These are phyloP conservation scores for Xerocomus amazonicus DNA, from an alignment of 1,284 basidiomycete genomes.

Conservation along the genomic window DNA sequence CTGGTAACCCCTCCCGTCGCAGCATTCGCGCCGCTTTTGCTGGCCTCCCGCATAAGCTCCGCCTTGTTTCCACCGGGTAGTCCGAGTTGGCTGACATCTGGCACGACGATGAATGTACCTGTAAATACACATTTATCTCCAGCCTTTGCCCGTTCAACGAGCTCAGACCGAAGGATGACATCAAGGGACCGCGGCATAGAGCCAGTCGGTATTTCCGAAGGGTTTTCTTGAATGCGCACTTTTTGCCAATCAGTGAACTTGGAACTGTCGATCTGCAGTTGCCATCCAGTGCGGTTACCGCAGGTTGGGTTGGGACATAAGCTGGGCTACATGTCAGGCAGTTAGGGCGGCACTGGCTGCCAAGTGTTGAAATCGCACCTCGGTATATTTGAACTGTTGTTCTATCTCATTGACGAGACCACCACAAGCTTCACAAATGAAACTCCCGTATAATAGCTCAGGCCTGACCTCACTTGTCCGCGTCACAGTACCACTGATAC, in stretches of 20 bases:
- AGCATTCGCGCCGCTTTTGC: conserved; percentile 56
- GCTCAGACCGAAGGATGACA: conserved; percentile 91
- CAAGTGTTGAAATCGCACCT: conserved; percentile 57
- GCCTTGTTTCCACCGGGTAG: conserved; percentile 92
- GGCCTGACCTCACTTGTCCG: conserved; percentile 97
- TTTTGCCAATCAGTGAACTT: conserved; percentile 99
- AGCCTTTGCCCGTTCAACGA: conserved; percentile 97
- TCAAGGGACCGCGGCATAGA: conserved; percentile 97
- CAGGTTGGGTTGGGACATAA: conserved; percentile 94
- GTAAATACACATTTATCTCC: conserved; percentile 99
- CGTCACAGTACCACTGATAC: conserved; percentile 95
- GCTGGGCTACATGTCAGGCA: conserved; percentile 60
- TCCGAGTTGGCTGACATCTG: conserved; percentile 95
- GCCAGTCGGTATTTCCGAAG: conserved; percentile 97
- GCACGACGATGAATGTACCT: conserved; percentile 97
- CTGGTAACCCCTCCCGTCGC: conserved; percentile 69
- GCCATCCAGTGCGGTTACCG: conserved; percentile 88
- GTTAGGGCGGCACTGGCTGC: background rate
- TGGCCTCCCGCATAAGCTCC: conserved; percentile 86
- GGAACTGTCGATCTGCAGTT: conserved; percentile 93
- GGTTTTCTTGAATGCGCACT: conserved; percentile 98
- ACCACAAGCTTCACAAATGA: conserved; percentile 87
- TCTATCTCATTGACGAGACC: conserved; percentile 92
- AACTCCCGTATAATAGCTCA: conserved; percentile 91
- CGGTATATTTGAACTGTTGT: conserved; percentile 99